Base-by-base conservation (phyloP, 164 flowering plant genomes). In the Platanus orientalis region DNA sequence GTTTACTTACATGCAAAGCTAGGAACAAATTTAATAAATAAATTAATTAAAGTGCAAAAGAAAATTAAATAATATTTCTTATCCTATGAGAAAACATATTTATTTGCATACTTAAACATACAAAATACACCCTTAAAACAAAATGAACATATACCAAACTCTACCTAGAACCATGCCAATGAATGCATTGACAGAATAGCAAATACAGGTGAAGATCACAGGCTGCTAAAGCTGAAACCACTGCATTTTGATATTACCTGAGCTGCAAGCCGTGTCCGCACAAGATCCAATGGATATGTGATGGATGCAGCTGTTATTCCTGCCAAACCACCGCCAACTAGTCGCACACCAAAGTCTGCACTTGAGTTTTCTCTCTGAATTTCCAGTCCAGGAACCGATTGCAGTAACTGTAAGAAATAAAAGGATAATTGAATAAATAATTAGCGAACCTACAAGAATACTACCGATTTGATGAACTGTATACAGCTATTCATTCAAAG, bases 211-310 rank as follows among this genome's bases (percentile, higher is more conserved):
- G 10, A 34, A 34, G 5, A 34, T 34, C 10, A 19, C n/a, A 45
- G 16, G n/a, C 16, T 45, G n/a, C 49, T 17, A 2, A 36, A 36
- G 12, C 10, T 36, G 12, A 23, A 54, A 36, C 17, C 52, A 39
- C 24, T 11, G 25, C 42, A 65, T 58, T 52, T 11, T 25, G 23
- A 25, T 24, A 50, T 58, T 79, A 90, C 96, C 94, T 90, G 96
- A 32, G 92, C 94, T 30, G 96, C 90, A 66, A 90, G 87, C 23
- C 96, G 82, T 51, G 96, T 90, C 72, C 96, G 79, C 27, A 90
- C 90, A 74, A 90, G 94, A 68, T 90, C 96, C 67, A 90, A 64
- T 6, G 96, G 96, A 62, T 90, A 90, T 50, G 94, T 83, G 26
- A 75, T 63, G 36, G 94, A 72, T 44, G 96, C 96, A 70, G 96